Percentiles rank a stretch among this genome's conserved stretches.
Evolutionary conservation across 2,329 filamentous ascomycete genomes (phyloP).

Genomic region (Geosmithia putterillii): DNA sequence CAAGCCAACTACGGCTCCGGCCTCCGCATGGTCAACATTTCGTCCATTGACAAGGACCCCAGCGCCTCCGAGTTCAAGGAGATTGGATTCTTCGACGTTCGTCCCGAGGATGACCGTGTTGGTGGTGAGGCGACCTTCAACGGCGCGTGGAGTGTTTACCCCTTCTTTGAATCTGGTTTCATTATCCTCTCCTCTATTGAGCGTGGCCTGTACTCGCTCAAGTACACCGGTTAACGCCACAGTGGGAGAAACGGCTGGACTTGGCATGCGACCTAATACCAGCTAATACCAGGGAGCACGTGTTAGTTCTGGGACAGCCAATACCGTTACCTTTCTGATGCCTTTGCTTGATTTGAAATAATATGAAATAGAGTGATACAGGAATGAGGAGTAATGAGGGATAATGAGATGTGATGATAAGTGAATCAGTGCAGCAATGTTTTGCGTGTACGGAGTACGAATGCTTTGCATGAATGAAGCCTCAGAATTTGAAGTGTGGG

Average conservation of each 20-base stretch:
- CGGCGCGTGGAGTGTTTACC: slow-evolving; percentile 31
- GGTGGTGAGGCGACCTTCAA: slow-evolving; percentile 21
- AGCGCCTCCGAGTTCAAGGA: slow-evolving; percentile 25
- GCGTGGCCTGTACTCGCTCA: slow-evolving; percentile 30
- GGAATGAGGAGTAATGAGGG: too few relatives aligned
- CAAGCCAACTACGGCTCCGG: slow-evolving; percentile 36
- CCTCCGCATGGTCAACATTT: slow-evolving; percentile 23
- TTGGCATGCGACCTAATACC: too few relatives aligned
- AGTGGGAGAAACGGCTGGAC: too few relatives aligned
- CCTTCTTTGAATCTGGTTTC: slow-evolving; percentile 28
- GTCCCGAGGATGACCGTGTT: slow-evolving; percentile 29
- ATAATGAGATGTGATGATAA: background rate
- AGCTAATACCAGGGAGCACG: too few relatives aligned
- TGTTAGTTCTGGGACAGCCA: too few relatives aligned
- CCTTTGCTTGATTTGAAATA: too few relatives aligned
- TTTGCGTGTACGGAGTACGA: too few relatives aligned
- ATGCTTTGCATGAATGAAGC: background rate
- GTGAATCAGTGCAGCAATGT: background rate
- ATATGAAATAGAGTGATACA: too few relatives aligned
- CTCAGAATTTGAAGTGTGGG: background rate
- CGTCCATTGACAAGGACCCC: slow-evolving; percentile 18
- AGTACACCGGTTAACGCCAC: slow-evolving; percentile 11
- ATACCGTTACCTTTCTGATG: too few relatives aligned
- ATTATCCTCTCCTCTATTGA: slow-evolving; percentile 35
- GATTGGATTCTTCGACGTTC: slow-evolving; percentile 32